Base-by-base conservation (phyloP, 306 rosid genomes). In the Gastrolobium villosum region DNA sequence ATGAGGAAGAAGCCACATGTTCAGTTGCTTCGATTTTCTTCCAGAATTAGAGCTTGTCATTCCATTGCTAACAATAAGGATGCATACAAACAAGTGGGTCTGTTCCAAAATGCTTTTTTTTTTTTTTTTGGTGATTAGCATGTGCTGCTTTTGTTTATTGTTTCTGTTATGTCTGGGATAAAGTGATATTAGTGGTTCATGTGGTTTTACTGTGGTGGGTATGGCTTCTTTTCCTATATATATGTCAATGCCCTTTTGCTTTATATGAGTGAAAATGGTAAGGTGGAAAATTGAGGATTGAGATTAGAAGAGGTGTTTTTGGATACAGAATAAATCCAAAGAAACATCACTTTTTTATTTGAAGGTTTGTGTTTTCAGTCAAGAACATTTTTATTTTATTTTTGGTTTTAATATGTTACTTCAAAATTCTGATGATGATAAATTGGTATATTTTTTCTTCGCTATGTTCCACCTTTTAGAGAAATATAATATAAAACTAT, bases 1-100 rank as follows among this genome's bases (percentile, higher is more conserved):
- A 37, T 60, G 11, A 78, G 52, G 76, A 82, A 43, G 43, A 76
- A 54, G 13, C 65, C 78, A 2, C 69, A 32, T 52, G 10, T 75
- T 84, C 78, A 9, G 30, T 41, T 77, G 49, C 48, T 63, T 64
- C 56, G 52, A 0, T 55, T 60, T 71, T 76, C 79, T 55, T 55
- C 79, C 71, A 68, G 80, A 75, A 32, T 88, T 50, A 84, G 85
- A 79, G 97, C 92, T 82, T 91, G 86, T 14, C 71, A 63, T 53
- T 82, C 87, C 77, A 59, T 76, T 73, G 64, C 81, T 40, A 88
- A 83, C 86, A 82, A 85, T 31, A 74, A 84, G 66, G 82, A 82
- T 48, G 86, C 84, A 90, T 85, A 76, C 89, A 81, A 89, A 54
- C 96, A 88, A 86, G 90, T 93, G 81, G 96, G 98, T 93, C 74